Base-by-base conservation (phyloP, 495 filamentous ascomycete species). In the Penicillium diatomitis region DNA sequence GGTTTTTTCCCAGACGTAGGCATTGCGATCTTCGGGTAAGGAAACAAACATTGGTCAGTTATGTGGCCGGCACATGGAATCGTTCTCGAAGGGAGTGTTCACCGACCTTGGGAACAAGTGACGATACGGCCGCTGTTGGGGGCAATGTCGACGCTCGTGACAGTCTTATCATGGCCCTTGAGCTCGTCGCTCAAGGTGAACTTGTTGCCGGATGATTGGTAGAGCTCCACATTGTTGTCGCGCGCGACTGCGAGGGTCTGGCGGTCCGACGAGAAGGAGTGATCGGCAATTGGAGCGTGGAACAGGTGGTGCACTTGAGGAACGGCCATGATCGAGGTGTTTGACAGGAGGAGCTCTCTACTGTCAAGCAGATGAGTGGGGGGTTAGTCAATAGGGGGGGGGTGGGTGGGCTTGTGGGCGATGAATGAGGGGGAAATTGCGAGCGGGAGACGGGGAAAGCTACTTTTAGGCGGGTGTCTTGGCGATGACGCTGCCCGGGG, bases 331-430 rank as follows among this genome's bases (percentile, higher is more conserved):
- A 41, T 75, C 41, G 52, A 31, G 11, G 36, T 37, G n/a, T 49
- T 61, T 67, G 87, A 87, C 91, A 96, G 92, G 92, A 98, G 91
- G 81, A 86, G 80, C 90, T 95, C 94, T 98, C 92, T 84, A 98
- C 92, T 96, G 95, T 80, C 87, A 79, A 77, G 41, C 12, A 49
- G 38, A 46, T 50, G 32, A 49, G 38, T 43, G 41, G 38, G 37
- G 38, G 44, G 38, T 33, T 12, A 32, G 34, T 30, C 20, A 40
- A 27, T 38, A 35, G 32, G 20, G 35, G 41, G 28, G 46, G 39
- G 32, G 8, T 31, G 44, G 30, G 44, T 48, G 47, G 48, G 47
- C 52, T 44, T 20, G 20, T 20, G 29, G 32, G 49, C 38, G 38
- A 46, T 50, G 32, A 49, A 41, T 43, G 41, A 40, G 37, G 38